These are phyloP conservation scores for Wallacemonas collosoma DNA, from an alignment of 208 protist species.

Conservation along the genomic window DNA sequence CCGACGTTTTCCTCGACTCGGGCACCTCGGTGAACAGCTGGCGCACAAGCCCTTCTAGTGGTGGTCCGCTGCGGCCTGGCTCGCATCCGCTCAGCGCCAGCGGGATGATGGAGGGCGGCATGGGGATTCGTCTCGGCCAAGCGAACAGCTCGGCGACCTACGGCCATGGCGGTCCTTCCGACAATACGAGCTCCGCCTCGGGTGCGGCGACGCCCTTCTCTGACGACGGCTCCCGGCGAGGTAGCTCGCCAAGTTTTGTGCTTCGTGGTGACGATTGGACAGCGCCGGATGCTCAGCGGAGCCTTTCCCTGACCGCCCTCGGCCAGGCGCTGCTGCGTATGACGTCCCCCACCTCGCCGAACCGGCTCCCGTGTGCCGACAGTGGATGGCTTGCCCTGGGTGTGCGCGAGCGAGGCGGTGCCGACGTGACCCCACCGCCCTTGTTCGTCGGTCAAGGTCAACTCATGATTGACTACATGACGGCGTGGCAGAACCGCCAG, in stretches of 20 bases:
- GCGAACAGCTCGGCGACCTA: background rate
- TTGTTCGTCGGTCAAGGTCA: conserved; percentile 13
- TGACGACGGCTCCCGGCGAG: background rate
- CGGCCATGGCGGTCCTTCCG: background rate
- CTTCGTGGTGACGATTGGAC: background rate
- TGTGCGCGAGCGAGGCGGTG: background rate
- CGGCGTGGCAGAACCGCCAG: conserved; percentile 2
- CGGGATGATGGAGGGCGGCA: background rate
- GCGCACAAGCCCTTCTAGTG: conserved; percentile 9
- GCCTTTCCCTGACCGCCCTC: conserved; percentile 12
- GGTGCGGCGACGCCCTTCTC: background rate
- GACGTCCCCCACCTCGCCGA: background rate
- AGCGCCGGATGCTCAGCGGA: background rate
- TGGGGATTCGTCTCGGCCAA: background rate
- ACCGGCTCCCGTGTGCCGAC: background rate
- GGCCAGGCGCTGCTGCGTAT: conserved; percentile 4
- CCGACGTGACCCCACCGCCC: background rate
- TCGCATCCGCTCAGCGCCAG: conserved; percentile 5
- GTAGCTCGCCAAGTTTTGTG: conserved; percentile 1
- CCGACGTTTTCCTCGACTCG: conserved; percentile 4
- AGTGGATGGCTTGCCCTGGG: background rate
- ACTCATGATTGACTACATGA: conserved; percentile 13
- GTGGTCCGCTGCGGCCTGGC: background rate
- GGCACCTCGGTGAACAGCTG: conserved; percentile 5
- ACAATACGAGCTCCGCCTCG: background rate